Evolutionary conservation across 352 stramenopile species (phyloP).

Genomic region (Thraustochytrium sp.): DNA sequence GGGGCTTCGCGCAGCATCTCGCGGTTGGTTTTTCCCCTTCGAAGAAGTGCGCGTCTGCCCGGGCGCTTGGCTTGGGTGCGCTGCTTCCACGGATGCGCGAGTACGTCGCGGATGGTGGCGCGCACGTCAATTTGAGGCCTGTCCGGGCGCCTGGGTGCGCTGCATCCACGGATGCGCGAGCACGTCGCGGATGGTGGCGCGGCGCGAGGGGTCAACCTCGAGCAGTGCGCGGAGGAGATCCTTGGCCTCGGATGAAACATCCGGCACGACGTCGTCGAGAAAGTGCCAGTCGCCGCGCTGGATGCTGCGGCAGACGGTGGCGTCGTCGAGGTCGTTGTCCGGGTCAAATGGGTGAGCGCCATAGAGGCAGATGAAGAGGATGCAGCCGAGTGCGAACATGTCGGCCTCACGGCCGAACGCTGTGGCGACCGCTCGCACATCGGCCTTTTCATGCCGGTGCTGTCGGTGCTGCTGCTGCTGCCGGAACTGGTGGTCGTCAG

Average conservation of each 20-base stretch:
- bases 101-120: conserved; percentile 63
- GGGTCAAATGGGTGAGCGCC: conserved; percentile 38
- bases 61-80: no score
- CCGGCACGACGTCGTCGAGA: conserved; percentile 49
- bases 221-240: conserved; percentile 64
- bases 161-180: conserved; percentile 69
- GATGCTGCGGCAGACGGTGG: conserved; percentile 6
- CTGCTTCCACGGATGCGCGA: conserved; percentile 70
- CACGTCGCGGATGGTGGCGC: conserved; percentile 64
- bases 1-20: no score
- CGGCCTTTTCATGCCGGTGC: neutral
- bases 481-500: no score
- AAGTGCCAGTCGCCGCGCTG: conserved; percentile 58
- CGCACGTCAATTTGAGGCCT: no score
- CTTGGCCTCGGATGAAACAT: conserved; percentile 49
- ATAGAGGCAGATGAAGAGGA: conserved; percentile 45
- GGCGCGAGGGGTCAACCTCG: conserved; percentile 63
- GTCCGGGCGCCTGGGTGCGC: no score
- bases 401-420: neutral
- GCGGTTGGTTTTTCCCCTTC: no score
- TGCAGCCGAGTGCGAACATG: conserved; percentile 39
- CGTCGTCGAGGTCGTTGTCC: neutral
- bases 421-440: neutral
- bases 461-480: no score
- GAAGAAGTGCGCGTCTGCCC: no score